Base-by-base conservation (phyloP, 305 asterid genomes). In the Fraxinus nigra region DNA sequence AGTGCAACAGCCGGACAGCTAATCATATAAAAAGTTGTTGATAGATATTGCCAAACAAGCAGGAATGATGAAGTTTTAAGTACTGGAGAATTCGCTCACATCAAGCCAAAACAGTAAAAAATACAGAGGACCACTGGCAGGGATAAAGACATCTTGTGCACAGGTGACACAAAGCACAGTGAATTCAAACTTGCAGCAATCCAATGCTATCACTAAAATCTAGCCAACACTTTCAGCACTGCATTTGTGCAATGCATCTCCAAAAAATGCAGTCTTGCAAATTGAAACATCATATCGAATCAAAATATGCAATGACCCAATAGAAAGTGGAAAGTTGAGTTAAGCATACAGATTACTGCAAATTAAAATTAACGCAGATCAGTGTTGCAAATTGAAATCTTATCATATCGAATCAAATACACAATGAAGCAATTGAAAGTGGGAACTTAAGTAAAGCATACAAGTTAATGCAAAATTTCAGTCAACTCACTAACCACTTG, bases 401-500 rank as follows among this genome's bases (percentile, higher is more conserved):
- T 35, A 86, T 30, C 73, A 82, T 38, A 77, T 34, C 28, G 14
- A 16, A 56, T 28, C 20, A 32, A 79, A 80, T 22, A 65, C 35
- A 65, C 3, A 28, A 28, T 26, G 34, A 65, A 1, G n/a, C 35
- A 73, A 72, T 78, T 30, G 43, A 70, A 81, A 16, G 75, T 74
- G 77, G 26, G 81, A 30, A 77, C 76, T 24, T 59, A 80, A 65
- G 30, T 78, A 74, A 84, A 59, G 74, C 13, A 4, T 63, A 83
- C 72, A 51, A 82, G 43, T 83, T 75, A 80, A 70, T 32, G 56
- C 20, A 40, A 70, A 69, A 40, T 56, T 20, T 80, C 59, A 5
- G 63, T 54, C 38, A 81, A 16, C 38, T 61, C 56, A 85, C 95
- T 80, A 51, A 95, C 99, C 98, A 92, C 88, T 95, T 95, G 83